Percentiles rank a stretch among this genome's conserved stretches.
Conservation (phyloP, 1,284 basidiomycete genomes). For the Schizopora paradoxa region DNA sequence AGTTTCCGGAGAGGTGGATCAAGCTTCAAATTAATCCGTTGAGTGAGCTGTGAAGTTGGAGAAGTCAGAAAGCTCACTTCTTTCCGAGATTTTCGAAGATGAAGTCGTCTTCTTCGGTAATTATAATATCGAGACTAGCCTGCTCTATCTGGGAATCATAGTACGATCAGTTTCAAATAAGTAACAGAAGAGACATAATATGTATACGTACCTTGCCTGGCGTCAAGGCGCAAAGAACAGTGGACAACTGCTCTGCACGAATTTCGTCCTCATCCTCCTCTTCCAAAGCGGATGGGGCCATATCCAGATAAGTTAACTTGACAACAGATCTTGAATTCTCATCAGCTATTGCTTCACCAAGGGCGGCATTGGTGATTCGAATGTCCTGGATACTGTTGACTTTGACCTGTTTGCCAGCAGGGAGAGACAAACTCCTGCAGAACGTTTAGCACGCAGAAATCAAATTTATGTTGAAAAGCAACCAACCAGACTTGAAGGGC, state of each 20-base stretch:
- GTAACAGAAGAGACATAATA: background rate
- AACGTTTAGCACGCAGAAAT: slow-evolving; percentile 15
- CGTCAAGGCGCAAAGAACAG: slow-evolving; percentile 63
- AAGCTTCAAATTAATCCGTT: slow-evolving; percentile 40
- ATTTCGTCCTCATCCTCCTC: slow-evolving; percentile 46
- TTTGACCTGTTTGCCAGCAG: slow-evolving; percentile 58
- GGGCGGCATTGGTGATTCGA: slow-evolving; percentile 79
- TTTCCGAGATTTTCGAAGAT: slow-evolving; percentile 76
- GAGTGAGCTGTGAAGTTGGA: slow-evolving; percentile 10
- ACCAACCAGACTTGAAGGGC: slow-evolving; percentile 62
- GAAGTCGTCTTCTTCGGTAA: slow-evolving; percentile 68
- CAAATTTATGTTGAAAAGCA: slow-evolving; percentile 2
- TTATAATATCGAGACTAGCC: slow-evolving; percentile 66
- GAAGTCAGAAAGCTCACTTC: slow-evolving; percentile 53
- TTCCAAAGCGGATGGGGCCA: slow-evolving; percentile 39
- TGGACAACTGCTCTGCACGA: slow-evolving; percentile 37
- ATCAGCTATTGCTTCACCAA: slow-evolving; percentile 70
- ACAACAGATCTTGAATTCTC: slow-evolving; percentile 67
- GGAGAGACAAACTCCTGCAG: slow-evolving; percentile 54
- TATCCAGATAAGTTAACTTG: slow-evolving; percentile 64
- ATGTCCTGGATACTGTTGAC: slow-evolving; percentile 68
- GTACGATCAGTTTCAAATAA: background rate
- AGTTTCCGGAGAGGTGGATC: slow-evolving; percentile 87
- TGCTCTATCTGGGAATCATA: slow-evolving; percentile 65
- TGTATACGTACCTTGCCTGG: slow-evolving; percentile 58